A percentile compares a stretch with the other conserved stretches of the same genome.
Evolutionary conservation across 1,139 yeast genomes (phyloP).

Genomic region (Wickerhamomyces sp.): DNA sequence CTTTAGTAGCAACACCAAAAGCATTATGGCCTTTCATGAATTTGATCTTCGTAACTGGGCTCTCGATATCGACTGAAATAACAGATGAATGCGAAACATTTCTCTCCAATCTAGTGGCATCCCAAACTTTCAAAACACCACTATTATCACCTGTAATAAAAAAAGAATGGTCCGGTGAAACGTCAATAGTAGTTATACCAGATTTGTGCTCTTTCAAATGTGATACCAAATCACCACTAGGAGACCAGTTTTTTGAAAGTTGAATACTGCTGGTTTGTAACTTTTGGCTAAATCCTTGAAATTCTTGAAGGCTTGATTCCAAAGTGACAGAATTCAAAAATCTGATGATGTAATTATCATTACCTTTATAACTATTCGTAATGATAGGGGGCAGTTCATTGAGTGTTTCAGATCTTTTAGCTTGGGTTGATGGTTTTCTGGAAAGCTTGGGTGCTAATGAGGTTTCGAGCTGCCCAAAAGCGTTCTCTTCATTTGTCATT

Average conservation of each 20-base stretch:
- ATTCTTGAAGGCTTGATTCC: constrained; percentile 54
- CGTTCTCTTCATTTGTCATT: constrained; percentile 42
- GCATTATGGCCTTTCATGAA: constrained; percentile 61
- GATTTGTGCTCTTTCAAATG: constrained; percentile 50
- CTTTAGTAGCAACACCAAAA: constrained; percentile 61
- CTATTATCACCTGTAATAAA: constrained; percentile 75
- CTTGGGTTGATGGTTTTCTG: constrained; percentile 11
- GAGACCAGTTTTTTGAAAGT: constrained; percentile 25
- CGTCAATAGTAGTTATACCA: constrained; percentile 50
- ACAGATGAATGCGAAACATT: constrained; percentile 60
- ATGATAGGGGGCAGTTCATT: constrained; percentile 19
- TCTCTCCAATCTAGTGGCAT: constrained; percentile 55
- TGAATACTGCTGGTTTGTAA: constrained; percentile 15
- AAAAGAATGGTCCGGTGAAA: constrained; percentile 57
- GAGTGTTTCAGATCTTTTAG: constrained; percentile 8
- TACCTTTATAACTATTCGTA: constrained; percentile 59
- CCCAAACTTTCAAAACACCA: constrained; percentile 79
- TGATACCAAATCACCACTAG: constrained; percentile 52
- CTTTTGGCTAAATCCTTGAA: constrained; percentile 62
- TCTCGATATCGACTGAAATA: constrained; percentile 40
- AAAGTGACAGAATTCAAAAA: constrained; percentile 50
- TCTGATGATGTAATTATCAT: constrained; percentile 55
- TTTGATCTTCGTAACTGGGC: constrained; percentile 41
- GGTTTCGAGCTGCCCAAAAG: constrained; percentile 53
- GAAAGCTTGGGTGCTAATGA: constrained; percentile 15